Base-by-base conservation (phyloP, 1,284 basidiomycete genomes). In the Lentinus polychrous region DNA sequence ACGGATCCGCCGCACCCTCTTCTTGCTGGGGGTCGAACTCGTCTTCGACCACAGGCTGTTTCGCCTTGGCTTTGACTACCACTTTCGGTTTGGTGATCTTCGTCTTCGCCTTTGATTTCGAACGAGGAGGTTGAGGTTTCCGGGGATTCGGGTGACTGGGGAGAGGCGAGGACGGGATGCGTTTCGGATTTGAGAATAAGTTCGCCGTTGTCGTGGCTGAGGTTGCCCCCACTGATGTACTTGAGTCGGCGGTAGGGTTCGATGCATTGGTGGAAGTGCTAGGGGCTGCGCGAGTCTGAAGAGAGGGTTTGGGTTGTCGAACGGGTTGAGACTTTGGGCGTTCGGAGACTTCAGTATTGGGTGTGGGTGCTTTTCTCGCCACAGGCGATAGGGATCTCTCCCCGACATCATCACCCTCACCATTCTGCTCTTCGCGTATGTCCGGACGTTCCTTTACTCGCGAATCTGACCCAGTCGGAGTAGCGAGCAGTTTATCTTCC, bases 401-500 rank as follows among this genome's bases (percentile, higher is more conserved):
- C 5, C n/a, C n/a, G n/a, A 10, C 10, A 5, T 4, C 27, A 4
- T 27, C 27, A 27, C 27, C 27, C 27, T 27, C 10, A 10, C 27
- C 27, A 27, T 5, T 10, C 27, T 27, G 27, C 10, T 27, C 27
- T 27, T 27, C 27, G 10, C 27, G 27, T 27, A 27, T 5, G 4
- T 27, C 27, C 27, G 5, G 27, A 27, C 27, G 27, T 27, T 10
- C 10, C 10, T 27, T 10, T 4, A 5, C 27, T 5, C 27, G 27
- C 27, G 27, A 5, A 27, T 27, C 27, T 5, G 12, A 10, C 10
- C 32, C 15, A 22, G 47, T 41, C 3, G 47, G 47, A 35, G 70
- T 71, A 0, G 71, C 71, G 1, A 76, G 79, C 2, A 66, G 60
- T 31, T 57, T 65, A 33, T 78, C 76, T 20, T 78, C 73, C 1